phyloP scores from a whole-genome alignment of 495 filamentous ascomycete genomes.

The Neurospora sp. region DNA sequence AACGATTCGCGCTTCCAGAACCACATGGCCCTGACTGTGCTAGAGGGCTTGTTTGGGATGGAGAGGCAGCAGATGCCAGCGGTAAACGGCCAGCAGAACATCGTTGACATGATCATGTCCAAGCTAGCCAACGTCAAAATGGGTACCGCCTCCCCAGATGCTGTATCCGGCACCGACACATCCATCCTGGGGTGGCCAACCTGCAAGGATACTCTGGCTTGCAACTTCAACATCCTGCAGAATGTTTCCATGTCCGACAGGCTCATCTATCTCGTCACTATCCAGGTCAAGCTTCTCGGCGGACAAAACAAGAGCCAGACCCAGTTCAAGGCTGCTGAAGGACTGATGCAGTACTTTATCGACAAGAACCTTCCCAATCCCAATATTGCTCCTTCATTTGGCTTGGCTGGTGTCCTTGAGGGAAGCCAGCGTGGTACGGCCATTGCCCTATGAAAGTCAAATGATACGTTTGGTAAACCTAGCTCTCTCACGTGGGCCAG shows the following conservation, averaged over 20 bases:
- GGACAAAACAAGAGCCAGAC: neutral
- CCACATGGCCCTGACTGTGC: neutral
- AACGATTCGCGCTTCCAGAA: neutral
- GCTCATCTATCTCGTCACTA: neutral
- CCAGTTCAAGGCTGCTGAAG: neutral
- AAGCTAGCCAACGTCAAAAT: neutral
- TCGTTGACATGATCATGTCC: neutral
- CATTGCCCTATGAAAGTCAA: neutral
- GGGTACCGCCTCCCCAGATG: neutral
- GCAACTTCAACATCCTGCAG: neutral
- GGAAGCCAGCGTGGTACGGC: constrained; percentile 1
- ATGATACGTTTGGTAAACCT: constrained; percentile 1
- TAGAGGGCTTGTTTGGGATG: neutral
- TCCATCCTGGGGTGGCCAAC: neutral
- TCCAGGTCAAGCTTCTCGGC: neutral
- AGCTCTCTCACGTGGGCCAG: neutral
- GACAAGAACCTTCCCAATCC: neutral
- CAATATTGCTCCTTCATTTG: neutral
- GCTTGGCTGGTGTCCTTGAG: neutral
- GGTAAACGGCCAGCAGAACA: neutral
- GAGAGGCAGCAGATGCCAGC: neutral
- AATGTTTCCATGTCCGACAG: neutral
- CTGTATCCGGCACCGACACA: neutral
- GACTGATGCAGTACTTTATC: constrained; percentile 2
- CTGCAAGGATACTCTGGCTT: neutral